Evolutionary conservation across 441 rosid species (phyloP), one percentile per base, ranked within the genome.

Genomic region (Sinapis alba): DNA sequence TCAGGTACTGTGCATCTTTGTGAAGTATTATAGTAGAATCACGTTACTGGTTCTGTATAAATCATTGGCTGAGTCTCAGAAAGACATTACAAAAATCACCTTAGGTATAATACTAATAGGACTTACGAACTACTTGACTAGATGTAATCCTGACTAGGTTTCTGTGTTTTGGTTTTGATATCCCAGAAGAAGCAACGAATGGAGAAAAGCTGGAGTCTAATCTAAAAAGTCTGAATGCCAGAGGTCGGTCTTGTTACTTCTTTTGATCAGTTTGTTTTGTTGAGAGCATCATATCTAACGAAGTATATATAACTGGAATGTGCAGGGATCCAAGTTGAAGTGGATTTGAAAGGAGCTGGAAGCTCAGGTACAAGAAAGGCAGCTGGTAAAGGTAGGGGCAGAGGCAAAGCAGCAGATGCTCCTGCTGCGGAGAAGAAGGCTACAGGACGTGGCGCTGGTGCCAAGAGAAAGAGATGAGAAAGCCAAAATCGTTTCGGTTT

Each of bases 301-400:
- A 38, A 26, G 16, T 56, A 54, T 18, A 21, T n/a, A 23, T 16
- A 21, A 58, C 53, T 0, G 43, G 62, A 51, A 21, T 72, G 28
- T 54, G 47, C 47, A 90, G 97, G 96, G 76, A 86, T 92, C 61
- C 73, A 90, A 84, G 99, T 94, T 13, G 89, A 92, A 83, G 71
- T 95, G 78, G 97, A 89, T 68, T 74, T 91, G 76, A 94, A 90
- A 80, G 87, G 83, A 28, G 32, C 80, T 9, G 86, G 78, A 30
- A 78, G 81, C 70, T 72, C 78, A 8, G 70, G 81, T 5, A 27
- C 78, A 50, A 72, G 68, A 32, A 78, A 78, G 47, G 54, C 74
- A 30, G 57, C 71, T 45, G 78, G 81, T 56, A 67, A 1, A 73
- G 81, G 81, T 38, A 53, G 77, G 21, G 80, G 80, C 27, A 59